These are phyloP conservation scores for Haplosporangium sp. DNA, from an alignment of 371 early-diverging fungal species.

Conservation along the genomic window DNA sequence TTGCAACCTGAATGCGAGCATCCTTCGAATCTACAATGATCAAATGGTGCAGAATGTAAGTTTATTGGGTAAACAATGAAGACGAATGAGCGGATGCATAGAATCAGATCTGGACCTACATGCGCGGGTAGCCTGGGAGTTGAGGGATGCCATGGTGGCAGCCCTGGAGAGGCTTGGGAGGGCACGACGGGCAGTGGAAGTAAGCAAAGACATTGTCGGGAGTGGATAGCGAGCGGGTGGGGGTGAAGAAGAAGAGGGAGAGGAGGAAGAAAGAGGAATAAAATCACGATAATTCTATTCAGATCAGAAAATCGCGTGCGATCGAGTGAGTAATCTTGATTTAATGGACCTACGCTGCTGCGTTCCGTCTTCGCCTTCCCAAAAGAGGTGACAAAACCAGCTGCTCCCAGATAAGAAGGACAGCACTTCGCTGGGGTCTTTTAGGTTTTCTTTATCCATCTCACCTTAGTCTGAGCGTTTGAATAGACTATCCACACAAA, in stretches of 20 bases:
- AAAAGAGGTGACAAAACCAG: constrained; percentile 14
- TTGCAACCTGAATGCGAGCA: constrained; percentile 76
- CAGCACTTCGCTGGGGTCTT: no score
- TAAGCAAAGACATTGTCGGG: constrained; percentile 44
- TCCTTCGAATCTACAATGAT: constrained; percentile 53
- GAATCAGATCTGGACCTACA: constrained; percentile 22
- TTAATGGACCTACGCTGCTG: neutral
- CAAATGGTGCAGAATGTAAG: neutral
- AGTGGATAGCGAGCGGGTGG: neutral
- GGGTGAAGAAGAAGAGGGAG: constrained; percentile 4
- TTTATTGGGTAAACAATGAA: neutral
- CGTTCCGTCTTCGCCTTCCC: neutral
- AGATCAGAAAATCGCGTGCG: neutral
- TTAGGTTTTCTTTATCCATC: constrained; percentile 1
- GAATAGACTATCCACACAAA: neutral
- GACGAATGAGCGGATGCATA: neutral
- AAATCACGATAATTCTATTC: neutral
- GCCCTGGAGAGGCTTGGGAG: constrained; percentile 42
- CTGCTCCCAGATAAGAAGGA: neutral
- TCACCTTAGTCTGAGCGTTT: neutral
- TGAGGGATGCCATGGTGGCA: constrained; percentile 38
- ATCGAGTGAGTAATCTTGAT: neutral
- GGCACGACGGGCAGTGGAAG: constrained; percentile 43
- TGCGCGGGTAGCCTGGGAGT: constrained; percentile 46
- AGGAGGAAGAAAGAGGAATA: constrained; percentile 1